Base-by-base conservation (phyloP, 2,329 filamentous ascomycete genomes). In the Hymenoscyphus infarciens region DNA sequence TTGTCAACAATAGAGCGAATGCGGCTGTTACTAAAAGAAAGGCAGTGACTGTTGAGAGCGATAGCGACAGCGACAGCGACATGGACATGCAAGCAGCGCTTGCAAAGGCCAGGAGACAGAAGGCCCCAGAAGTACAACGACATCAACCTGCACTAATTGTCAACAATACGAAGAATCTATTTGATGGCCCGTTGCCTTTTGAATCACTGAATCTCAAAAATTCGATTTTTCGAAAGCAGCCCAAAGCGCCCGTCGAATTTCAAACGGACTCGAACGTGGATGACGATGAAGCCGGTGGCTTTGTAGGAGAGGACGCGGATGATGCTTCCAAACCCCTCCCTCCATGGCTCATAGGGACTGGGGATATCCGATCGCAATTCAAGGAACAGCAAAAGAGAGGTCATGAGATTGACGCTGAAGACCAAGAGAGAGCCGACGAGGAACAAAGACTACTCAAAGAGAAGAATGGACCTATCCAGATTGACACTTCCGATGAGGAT, bases 121-220 rank as follows among this genome's bases (percentile, higher is more conserved):
- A 86, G 72, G 81, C 81, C 49, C 67, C 74, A 2, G 73, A 74
- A 52, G 74, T 74, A 19, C 77, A 75, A 52, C 74, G 60, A 15
- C 58, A 75, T 1, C 73, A 75, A 56, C 67, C 74, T 29, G 71
- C 75, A 3, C 73, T 77, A 22, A 71, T 78, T 2, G 71, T 76
- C n/a, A 74, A 81, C 10, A 86, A 84, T 57, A 79, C 82, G 39
- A 85, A 83, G 67, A 85, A 86, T 68, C 81, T 85, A 2, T 90
- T 96, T 71, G 85, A 85, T 67, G 94, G 94, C 0, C 92, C 93
- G 0, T 76, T 99, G 5, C 95, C 95, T 0, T 99, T 99, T 71
- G 92, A 97, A 69, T 94, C 92, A 72, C 81, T 97, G 1, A 86
- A 89, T 54, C 87, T 83, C 81, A 87, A 84, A 59, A 87, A 84